Conservation (phyloP, 768 basidiomycete species). For the Panaeolus cyanescens region DNA sequence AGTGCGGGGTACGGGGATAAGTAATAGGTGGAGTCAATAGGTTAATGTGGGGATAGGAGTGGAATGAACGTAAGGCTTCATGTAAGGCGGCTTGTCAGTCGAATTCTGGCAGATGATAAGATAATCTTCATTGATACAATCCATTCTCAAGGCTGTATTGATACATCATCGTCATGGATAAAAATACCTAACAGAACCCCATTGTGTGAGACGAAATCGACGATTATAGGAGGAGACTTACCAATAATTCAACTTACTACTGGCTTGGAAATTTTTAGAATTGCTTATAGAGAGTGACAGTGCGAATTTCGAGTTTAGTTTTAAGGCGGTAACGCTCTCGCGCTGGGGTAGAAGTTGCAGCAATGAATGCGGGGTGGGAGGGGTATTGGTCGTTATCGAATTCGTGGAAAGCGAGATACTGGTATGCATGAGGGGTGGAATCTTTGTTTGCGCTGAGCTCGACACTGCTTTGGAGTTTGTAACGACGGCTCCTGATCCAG, state of each 20-base stretch:
- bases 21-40: too few species aligned
- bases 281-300: neutral
- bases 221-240: neutral
- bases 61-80: too few species aligned
- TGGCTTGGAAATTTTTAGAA: neutral
- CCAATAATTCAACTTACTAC: too few species aligned
- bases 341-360: conserved; percentile 19
- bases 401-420: conserved; percentile 37
- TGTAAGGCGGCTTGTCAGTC: too few species aligned
- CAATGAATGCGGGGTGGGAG: conserved; percentile 22
- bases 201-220: neutral
- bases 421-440: conserved; percentile 11
- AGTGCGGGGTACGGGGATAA: too few species aligned
- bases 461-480: conserved; percentile 16
- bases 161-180: neutral
- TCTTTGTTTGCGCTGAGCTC: neutral
- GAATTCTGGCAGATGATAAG: too few species aligned
- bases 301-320: neutral
- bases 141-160: neutral
- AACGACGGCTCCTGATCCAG: conserved; percentile 30
- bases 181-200: neutral
- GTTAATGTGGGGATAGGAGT: too few species aligned
- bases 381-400: conserved; percentile 20
- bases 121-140: neutral
- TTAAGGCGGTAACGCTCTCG: neutral